These are phyloP conservation scores for Chytridium lagenaria DNA, from an alignment of 371 early-diverging fungal species.

Conservation along the genomic window DNA sequence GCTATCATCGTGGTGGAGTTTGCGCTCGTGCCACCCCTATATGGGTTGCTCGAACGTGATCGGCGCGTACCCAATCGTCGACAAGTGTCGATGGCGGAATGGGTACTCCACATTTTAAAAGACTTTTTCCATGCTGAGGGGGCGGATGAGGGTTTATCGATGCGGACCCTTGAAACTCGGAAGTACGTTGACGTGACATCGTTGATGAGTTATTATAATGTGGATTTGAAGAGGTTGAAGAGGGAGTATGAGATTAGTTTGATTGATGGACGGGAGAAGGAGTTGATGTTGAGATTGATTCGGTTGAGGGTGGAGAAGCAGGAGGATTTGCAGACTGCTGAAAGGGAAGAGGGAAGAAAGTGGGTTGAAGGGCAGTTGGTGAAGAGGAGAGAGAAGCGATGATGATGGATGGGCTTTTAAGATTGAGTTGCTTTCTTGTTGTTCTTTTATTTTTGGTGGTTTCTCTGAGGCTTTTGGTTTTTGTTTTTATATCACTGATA, in stretches of 20 bases:
- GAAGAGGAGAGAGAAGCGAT: conserved; percentile 39
- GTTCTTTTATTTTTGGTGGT: no score
- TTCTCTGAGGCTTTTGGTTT: no score
- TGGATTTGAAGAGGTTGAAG: conserved; percentile 42
- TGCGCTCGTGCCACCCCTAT: conserved; percentile 82
- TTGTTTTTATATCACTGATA: no score
- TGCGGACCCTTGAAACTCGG: conserved; percentile 73
- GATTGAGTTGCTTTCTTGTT: no score
- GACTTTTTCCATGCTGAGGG: conserved; percentile 89
- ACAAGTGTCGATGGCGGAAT: conserved; percentile 46
- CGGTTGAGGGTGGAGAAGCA: conserved; percentile 49
- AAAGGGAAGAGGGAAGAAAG: conserved; percentile 44
- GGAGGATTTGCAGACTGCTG: conserved; percentile 35
- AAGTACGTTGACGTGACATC: conserved; percentile 63
- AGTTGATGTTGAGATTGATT: conserved; percentile 45
- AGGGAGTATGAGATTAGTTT: conserved; percentile 51
- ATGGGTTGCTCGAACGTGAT: conserved; percentile 77
- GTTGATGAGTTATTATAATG: conserved; percentile 37
- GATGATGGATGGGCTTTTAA: no score
- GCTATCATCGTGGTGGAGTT: conserved; percentile 74
- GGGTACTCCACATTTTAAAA: conserved; percentile 68
- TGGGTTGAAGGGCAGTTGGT: conserved; percentile 54
- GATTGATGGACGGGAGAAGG: conserved; percentile 46
- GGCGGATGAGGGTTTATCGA: conserved; percentile 71
- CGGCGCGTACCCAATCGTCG: conserved; percentile 51